Conservation (phyloP, 352 stramenopile genomes). For the Globisporangium nodosum region DNA sequence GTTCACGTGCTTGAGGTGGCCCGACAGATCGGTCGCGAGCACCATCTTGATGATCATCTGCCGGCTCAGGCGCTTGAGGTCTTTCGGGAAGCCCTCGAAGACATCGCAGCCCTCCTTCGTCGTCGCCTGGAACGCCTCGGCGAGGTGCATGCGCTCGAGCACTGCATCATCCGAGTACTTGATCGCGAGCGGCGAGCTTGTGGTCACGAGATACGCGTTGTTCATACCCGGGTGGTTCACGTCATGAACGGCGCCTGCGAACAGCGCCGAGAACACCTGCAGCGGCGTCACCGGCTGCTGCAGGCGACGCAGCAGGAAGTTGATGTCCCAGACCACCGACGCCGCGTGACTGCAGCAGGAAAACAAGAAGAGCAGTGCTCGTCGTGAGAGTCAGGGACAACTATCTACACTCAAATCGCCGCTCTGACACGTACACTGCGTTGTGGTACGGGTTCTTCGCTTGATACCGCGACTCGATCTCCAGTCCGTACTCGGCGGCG, state of each 20-base stretch:
- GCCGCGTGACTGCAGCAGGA: slow-evolving; percentile 42
- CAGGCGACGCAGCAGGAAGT: slow-evolving; percentile 53
- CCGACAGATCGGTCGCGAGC: slow-evolving; percentile 75
- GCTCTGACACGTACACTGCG: slow-evolving; percentile 34
- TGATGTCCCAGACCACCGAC: slow-evolving; percentile 69
- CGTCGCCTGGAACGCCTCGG: slow-evolving; percentile 57
- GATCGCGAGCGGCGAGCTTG: slow-evolving; percentile 80
- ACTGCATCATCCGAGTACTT: slow-evolving; percentile 92
- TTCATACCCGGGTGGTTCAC: slow-evolving; percentile 90
- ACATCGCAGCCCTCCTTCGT: slow-evolving; percentile 69
- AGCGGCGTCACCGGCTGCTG: slow-evolving; percentile 30
- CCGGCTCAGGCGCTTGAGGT: slow-evolving; percentile 45
- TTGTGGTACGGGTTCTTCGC: slow-evolving; percentile 80
- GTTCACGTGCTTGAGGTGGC: slow-evolving; percentile 70
- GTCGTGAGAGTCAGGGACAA: background rate
- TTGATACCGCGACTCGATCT: slow-evolving; percentile 66
- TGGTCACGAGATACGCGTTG: slow-evolving; percentile 89
- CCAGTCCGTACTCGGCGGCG: slow-evolving; percentile 44
- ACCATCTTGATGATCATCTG: slow-evolving; percentile 80
- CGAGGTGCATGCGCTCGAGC: slow-evolving; percentile 82
- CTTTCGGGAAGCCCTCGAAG: slow-evolving; percentile 51
- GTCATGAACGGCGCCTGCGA: slow-evolving; percentile 90
- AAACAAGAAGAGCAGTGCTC: background rate
- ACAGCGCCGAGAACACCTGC: slow-evolving; percentile 71
- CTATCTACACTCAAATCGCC: background rate